A percentile compares a stretch with the other conserved stretches of the same genome.
phyloP scores from a whole-genome alignment of 2,329 filamentous ascomycete species.

The Lecanosticta acicola region DNA sequence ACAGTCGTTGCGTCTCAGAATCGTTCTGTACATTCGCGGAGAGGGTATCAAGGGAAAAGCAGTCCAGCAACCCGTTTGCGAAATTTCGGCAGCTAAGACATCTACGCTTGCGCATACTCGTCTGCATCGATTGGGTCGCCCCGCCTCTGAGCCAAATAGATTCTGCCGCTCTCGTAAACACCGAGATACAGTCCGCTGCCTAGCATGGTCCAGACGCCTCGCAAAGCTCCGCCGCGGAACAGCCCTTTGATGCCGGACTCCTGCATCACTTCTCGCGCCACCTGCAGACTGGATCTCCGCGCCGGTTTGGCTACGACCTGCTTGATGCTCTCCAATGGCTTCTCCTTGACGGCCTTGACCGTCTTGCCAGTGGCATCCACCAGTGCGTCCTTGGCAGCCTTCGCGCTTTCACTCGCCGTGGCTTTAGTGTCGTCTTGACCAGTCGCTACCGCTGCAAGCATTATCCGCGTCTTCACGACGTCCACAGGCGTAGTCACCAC shows the following conservation, averaged over 20 bases:
- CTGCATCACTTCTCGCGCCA: slow-evolving; percentile 59
- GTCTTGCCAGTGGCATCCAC: slow-evolving; percentile 40
- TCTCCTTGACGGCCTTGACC: slow-evolving; percentile 29
- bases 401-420: slow-evolving; percentile 10
- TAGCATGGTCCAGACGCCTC: slow-evolving; percentile 73
- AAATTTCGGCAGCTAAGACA: neutral
- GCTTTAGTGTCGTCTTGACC: slow-evolving; percentile 8
- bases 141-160: slow-evolving; percentile 42
- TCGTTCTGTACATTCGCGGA: too few relatives aligned
- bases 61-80: neutral
- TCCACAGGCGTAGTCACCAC: slow-evolving; percentile 83
- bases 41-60: neutral
- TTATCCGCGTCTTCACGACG: slow-evolving; percentile 84
- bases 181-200: slow-evolving; percentile 81
- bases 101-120: slow-evolving; percentile 13
- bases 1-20: too few relatives aligned
- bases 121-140: slow-evolving; percentile 38
- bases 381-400: slow-evolving; percentile 24
- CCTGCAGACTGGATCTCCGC: slow-evolving; percentile 46
- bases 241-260: slow-evolving; percentile 67
- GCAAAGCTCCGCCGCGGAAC: slow-evolving; percentile 68
- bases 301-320: slow-evolving; percentile 28
- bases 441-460: slow-evolving; percentile 58
- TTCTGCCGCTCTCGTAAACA: slow-evolving; percentile 74
- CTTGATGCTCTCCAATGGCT: slow-evolving; percentile 28